phyloP scores from a whole-genome alignment of 73 alveolate species.

The Symbiodinium natans region DNA sequence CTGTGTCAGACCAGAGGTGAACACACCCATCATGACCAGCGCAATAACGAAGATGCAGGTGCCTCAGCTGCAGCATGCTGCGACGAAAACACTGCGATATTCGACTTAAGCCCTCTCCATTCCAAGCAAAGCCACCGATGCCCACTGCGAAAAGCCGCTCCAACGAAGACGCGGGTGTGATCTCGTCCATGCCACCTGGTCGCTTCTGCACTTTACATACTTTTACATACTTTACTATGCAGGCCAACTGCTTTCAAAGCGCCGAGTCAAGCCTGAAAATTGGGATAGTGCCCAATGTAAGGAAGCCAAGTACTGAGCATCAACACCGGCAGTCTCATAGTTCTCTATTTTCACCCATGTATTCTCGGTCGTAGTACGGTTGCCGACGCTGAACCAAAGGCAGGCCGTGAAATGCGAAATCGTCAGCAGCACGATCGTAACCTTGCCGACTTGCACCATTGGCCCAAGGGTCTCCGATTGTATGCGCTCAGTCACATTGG shows the following conservation, averaged over 20 bases:
- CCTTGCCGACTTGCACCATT: constrained; percentile 78
- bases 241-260: not conserved
- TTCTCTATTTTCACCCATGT: constrained; percentile 41
- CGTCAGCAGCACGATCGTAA: constrained; percentile 45
- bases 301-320: constrained; percentile 87
- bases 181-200: constrained; percentile 85
- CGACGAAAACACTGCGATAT: not conserved
- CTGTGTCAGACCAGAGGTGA: constrained; percentile 81
- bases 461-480: constrained; percentile 79
- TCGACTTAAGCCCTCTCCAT: no score
- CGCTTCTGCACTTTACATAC: not conserved
- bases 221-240: not conserved
- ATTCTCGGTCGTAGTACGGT: constrained; percentile 17
- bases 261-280: constrained; percentile 33
- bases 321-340: constrained; percentile 44
- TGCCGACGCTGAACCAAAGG: constrained; percentile 76
- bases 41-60: constrained; percentile 60
- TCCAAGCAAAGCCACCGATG: not conserved
- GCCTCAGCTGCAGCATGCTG: not conserved
- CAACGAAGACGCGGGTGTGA: constrained; percentile 53
- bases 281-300: constrained; percentile 78
- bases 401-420: constrained; percentile 81
- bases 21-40: constrained; percentile 76
- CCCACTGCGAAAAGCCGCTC: constrained; percentile 89
- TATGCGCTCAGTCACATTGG: constrained; percentile 77